Evolutionary conservation across 208 protist species (phyloP).

Genomic region (Strigomonas culicis): DNA sequence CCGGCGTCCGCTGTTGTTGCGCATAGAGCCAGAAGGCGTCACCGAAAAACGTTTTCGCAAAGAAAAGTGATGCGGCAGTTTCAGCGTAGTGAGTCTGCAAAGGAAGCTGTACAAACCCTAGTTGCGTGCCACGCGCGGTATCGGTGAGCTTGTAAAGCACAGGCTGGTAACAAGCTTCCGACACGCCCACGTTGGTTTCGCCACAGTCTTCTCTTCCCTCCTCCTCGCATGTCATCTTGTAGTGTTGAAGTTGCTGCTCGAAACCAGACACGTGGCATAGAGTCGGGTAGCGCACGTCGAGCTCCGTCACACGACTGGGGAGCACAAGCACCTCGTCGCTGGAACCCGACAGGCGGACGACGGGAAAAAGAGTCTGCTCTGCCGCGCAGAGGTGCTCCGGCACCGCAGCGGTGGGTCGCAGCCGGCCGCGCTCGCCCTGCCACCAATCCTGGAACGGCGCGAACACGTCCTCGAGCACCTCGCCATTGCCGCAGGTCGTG

Average conservation of each 20-base stretch:
- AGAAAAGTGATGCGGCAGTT: not conserved
- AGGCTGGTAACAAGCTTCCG: not conserved
- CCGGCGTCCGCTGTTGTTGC: no score
- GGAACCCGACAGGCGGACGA: conserved; percentile 21
- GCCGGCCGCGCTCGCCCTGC: not conserved
- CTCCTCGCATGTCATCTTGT: not conserved
- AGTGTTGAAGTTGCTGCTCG: conserved; percentile 15
- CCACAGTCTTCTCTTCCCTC: not conserved
- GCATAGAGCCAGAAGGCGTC: not conserved
- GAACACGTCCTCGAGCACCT: not conserved
- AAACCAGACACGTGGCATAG: conserved; percentile 22
- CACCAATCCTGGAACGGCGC: conserved; percentile 1
- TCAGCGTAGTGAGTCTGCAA: not conserved
- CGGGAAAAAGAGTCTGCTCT: conserved; percentile 23
- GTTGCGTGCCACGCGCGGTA: not conserved
- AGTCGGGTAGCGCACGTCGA: conserved; percentile 23
- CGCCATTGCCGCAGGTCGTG: not conserved
- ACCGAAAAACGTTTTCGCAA: not conserved
- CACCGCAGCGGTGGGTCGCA: conserved; percentile 18
- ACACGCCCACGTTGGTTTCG: not conserved
- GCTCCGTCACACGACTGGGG: conserved; percentile 4
- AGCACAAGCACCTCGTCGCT: conserved; percentile 21
- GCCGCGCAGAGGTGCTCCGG: conserved; percentile 20
- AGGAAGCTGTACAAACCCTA: conserved; percentile 2
- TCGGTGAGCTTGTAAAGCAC: not conserved